Conservation (phyloP, 1,284 basidiomycete genomes). For the Hemileia vastatrix region DNA sequence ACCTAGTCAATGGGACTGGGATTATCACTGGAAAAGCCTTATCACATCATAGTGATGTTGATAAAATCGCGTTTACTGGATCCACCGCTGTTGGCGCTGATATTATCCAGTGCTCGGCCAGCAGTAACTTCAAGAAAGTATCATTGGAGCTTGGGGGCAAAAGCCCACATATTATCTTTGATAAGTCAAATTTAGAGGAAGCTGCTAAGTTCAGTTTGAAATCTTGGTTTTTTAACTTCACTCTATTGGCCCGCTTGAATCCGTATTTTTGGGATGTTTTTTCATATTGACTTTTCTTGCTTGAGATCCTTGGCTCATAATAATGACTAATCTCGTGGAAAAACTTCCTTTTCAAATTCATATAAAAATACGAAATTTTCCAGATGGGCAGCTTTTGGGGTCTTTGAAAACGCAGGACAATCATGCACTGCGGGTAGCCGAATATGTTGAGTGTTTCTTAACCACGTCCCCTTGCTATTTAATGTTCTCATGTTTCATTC, state of each 20-base stretch:
- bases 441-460: constrained; percentile 5
- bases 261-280: too few species aligned
- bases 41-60: constrained; percentile 39
- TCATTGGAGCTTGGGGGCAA: constrained; percentile 37
- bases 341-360: too few species aligned
- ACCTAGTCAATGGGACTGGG: constrained; percentile 40
- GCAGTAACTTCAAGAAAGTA: constrained; percentile 24
- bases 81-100: constrained; percentile 17
- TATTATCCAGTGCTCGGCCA: constrained; percentile 4
- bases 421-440: constrained; percentile 26
- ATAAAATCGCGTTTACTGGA: constrained; percentile 25
- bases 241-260: not conserved
- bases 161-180: constrained; percentile 30
- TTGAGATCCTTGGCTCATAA: too few species aligned
- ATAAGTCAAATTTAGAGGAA: constrained; percentile 20
- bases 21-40: constrained; percentile 36
- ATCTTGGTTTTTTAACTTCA: not conserved
- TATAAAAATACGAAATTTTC: too few species aligned
- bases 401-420: constrained; percentile 16
- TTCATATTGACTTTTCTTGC: too few species aligned
- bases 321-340: too few species aligned
- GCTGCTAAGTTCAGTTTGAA: constrained; percentile 7
- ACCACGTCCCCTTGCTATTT: not conserved
- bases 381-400: constrained; percentile 5
- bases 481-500: not conserved